These are phyloP conservation scores for Calonectria fujianensis DNA, from an alignment of 2,329 filamentous ascomycete genomes.

Conservation along the genomic window DNA sequence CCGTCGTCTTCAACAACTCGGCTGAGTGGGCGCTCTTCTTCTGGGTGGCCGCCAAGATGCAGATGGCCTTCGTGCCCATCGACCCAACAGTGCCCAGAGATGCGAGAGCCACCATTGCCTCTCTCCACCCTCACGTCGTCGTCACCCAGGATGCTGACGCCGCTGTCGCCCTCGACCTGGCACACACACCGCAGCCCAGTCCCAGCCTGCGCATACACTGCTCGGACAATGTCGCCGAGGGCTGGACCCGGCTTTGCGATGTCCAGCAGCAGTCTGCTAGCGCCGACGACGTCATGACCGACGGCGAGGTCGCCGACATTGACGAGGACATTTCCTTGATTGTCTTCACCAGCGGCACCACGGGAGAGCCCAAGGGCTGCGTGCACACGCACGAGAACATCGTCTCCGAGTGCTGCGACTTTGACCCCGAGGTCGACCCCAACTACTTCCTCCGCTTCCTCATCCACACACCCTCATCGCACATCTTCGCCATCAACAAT, in stretches of 20 bases:
- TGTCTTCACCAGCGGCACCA: conserved; percentile 71
- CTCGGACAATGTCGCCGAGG: conserved; percentile 38
- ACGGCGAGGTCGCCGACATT: background rate
- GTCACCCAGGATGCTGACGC: conserved; percentile 58
- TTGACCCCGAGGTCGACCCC: conserved; percentile 59
- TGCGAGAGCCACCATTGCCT: conserved; percentile 48
- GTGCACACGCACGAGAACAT: conserved; percentile 64
- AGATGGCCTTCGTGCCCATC: conserved; percentile 60
- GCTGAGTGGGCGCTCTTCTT: conserved; percentile 63
- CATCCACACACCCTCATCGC: conserved; percentile 61
- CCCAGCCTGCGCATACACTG: conserved; percentile 52
- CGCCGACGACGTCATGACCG: background rate
- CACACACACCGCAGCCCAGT: background rate
- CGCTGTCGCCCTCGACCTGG: conserved; percentile 46
- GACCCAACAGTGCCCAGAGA: conserved; percentile 57
- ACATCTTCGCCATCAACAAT: conserved; percentile 64
- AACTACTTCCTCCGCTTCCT: conserved; percentile 59
- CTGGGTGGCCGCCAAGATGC: conserved; percentile 61
- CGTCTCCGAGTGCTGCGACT: conserved; percentile 61
- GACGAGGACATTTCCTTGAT: conserved; percentile 59
- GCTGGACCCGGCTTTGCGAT: conserved; percentile 50
- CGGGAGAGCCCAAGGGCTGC: conserved; percentile 67
- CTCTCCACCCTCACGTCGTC: conserved; percentile 55
- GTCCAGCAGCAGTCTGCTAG: conserved; percentile 21
- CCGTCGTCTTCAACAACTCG: conserved; percentile 60